Evolutionary conservation across 352 stramenopile species (phyloP).

Genomic region (Globisporangium acanthophoron): DNA sequence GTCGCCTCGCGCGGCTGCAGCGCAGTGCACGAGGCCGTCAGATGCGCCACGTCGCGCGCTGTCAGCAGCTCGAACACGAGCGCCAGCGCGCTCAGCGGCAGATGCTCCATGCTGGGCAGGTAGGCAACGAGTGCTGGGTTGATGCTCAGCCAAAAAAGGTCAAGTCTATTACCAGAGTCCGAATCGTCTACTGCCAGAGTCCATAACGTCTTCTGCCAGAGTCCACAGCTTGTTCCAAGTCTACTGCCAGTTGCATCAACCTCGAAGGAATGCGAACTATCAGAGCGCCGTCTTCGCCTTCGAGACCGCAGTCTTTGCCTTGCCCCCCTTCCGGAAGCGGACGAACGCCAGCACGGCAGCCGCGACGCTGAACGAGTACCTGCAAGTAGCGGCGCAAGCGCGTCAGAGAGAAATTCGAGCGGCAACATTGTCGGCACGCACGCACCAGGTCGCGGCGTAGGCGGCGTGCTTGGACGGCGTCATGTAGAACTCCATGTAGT

Average conservation of each 20-base stretch:
- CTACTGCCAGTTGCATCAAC: background rate
- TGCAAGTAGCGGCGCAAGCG: conserved; percentile 6
- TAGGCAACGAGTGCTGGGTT: too few relatives aligned
- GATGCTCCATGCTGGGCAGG: conserved; percentile 40
- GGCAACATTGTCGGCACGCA: background rate
- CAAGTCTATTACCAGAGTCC: too few relatives aligned
- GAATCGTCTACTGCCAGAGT: too few relatives aligned
- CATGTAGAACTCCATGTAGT: conserved; percentile 88
- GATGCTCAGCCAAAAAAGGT: too few relatives aligned
- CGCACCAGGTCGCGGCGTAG: conserved; percentile 81
- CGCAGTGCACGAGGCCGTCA: conserved; percentile 37
- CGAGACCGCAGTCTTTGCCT: background rate
- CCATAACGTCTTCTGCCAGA: too few relatives aligned
- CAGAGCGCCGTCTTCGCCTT: background rate
- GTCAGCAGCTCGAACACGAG: conserved; percentile 62
- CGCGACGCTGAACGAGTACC: conserved; percentile 78
- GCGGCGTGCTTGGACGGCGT: conserved; percentile 80
- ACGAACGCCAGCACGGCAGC: conserved; percentile 63
- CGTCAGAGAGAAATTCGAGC: background rate
- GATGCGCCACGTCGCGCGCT: conserved; percentile 42
- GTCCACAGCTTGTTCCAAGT: too few relatives aligned
- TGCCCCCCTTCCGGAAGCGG: conserved; percentile 55
- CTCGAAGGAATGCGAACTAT: background rate
- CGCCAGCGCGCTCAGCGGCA: conserved; percentile 45
- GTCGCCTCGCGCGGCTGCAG: conserved; percentile 24